Percentiles rank a stretch among this genome's conserved stretches.
These are phyloP conservation scores for Westerdykella ornata DNA, from an alignment of 2,329 filamentous ascomycete genomes.

Conservation along the genomic window DNA sequence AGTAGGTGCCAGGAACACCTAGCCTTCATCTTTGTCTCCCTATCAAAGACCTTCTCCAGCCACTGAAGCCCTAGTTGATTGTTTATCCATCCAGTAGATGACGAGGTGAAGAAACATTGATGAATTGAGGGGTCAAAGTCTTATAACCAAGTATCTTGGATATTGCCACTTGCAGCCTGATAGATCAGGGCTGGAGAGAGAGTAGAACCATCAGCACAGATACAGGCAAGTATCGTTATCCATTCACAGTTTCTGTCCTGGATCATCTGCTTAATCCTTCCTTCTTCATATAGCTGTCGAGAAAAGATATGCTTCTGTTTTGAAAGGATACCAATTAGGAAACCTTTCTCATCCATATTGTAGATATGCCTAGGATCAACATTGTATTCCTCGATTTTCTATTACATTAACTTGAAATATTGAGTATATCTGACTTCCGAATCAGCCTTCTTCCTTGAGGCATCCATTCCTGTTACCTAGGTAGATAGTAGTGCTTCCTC, in stretches of 20 bases:
- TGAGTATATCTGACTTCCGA: slow-evolving; percentile 9
- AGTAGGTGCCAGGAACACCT: slow-evolving; percentile 6
- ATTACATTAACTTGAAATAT: slow-evolving; percentile 10
- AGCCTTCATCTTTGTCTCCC: slow-evolving; percentile 3
- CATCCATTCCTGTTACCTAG: slow-evolving; percentile 13
- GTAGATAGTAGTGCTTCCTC: slow-evolving; percentile 5
- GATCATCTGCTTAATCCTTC: not conserved
- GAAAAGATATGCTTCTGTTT: slow-evolving; percentile 4
- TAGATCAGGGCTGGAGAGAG: slow-evolving; percentile 9
- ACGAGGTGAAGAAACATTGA: slow-evolving; percentile 3
- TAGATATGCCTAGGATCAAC: not conserved
- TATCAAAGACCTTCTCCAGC: slow-evolving; percentile 7
- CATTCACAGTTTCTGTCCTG: slow-evolving; percentile 1
- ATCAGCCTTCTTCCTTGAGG: slow-evolving; percentile 13
- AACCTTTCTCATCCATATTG: no score
- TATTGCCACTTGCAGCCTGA: slow-evolving; percentile 1
- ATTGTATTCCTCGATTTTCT: not conserved
- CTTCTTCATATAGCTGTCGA: not conserved
- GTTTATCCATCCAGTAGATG: slow-evolving; percentile 11
- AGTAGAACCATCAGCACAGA: slow-evolving; percentile 1
- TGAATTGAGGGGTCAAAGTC: not conserved
- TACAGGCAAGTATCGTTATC: slow-evolving; percentile 1
- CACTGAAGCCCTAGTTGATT: slow-evolving; percentile 6
- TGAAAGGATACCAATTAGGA: not conserved
- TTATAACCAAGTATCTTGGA: no score